Evolutionary conservation across 495 filamentous ascomycete species (phyloP), one percentile per base, ranked within the genome.

Genomic region (Aspergillus sparsus): DNA sequence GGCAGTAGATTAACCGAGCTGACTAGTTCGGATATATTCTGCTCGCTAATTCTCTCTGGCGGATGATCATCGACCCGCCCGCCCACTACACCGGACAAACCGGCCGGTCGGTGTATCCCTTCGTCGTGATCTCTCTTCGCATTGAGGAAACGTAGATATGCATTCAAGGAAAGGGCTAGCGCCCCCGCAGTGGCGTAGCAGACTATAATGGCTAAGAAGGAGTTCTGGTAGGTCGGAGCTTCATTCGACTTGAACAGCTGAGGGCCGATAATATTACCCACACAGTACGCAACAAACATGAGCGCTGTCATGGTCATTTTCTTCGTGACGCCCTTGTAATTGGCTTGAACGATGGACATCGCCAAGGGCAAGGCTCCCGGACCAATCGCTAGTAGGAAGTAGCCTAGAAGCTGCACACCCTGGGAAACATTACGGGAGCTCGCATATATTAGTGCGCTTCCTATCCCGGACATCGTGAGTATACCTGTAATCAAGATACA

Each of bases 301-400:
- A 76, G 52, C 2, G 76, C 77, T 0, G 77, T 79, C 41, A 82
- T 69, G 0, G 78, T 75, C 58, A 78, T 78, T 62, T 88, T 88
- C 71, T 89, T 89, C 4, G 86, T 87, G 64, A 86, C 87, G 12
- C 86, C 86, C 2, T 83, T 82, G 16, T 87, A 82, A 58, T 89
- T 87, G 7, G 78, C 80, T 4, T 77, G 77, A 11, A 86, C 80
- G 2, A 86, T 68, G 1, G 80, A 80, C 55, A 87, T 74, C 0
- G 83, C 62, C 11, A 83, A 77, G 0, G 86, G 85, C 67, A 88
- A 81, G 6, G 80, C 80, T 5, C 81, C 81, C 0, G 85, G 76
- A 1, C 72, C 71, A 5, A 80, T 77, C 46, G 83, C 77, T 1
- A 82, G 77, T 0, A 87, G 65, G 60, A 86, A 88, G 66, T 83